These are phyloP conservation scores for Citropsis articulata DNA, from an alignment of 345 rosid species.

Conservation along the genomic window DNA sequence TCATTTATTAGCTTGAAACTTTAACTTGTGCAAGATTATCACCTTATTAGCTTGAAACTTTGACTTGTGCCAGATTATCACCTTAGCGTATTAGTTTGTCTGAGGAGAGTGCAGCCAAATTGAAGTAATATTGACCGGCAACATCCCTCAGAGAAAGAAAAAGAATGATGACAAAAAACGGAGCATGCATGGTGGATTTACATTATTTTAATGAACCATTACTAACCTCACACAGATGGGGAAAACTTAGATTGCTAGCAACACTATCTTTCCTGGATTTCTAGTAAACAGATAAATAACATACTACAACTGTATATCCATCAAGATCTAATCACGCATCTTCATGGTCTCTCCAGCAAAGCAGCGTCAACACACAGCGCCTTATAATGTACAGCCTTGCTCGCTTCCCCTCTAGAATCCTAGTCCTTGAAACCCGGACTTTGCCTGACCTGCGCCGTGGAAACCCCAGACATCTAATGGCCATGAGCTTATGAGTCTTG, in stretches of 20 bases:
- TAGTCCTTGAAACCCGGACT: constrained; percentile 10
- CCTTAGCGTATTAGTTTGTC: background rate
- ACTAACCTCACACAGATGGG: constrained; percentile 8
- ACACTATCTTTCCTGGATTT: background rate
- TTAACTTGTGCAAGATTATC: background rate
- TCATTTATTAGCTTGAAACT: background rate
- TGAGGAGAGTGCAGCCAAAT: background rate
- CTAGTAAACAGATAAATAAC: background rate
- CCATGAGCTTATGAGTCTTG: constrained; percentile 7
- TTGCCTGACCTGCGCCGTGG: constrained; percentile 6
- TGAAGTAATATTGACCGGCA: background rate
- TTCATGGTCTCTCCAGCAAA: constrained; percentile 35
- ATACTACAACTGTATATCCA: too few relatives aligned
- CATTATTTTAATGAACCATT: constrained; percentile 1
- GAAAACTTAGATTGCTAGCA: constrained; percentile 1
- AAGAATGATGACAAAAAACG: background rate
- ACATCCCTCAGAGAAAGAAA: background rate
- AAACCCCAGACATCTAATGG: constrained; percentile 20
- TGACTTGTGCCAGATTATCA: background rate
- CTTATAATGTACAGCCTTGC: constrained; percentile 36
- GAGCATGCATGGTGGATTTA: background rate
- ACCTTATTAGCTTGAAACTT: background rate
- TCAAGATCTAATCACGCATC: constrained; percentile 20
- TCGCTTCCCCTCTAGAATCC: constrained; percentile 29
- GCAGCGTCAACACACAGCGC: constrained; percentile 35